Base-by-base conservation (phyloP, 352 stramenopile genomes). In the Globisporangium radiosum region DNA sequence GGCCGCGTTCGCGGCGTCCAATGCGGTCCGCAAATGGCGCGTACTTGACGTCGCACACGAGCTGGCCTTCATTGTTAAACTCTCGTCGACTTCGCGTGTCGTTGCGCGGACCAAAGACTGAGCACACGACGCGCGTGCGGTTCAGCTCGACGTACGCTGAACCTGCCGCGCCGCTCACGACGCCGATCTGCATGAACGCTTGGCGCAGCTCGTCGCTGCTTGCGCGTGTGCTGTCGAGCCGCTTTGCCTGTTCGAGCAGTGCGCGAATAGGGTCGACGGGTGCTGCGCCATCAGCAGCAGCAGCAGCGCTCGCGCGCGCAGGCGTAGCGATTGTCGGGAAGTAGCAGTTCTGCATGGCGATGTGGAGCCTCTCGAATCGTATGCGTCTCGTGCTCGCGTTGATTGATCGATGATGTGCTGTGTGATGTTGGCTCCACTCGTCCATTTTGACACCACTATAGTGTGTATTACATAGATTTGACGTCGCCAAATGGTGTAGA, bases 61-160 rank as follows among this genome's bases (percentile, higher is more conserved):
- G 57, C 57, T 96, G 78, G 0, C 86, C 87, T 61, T 92, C 83
- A 53, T 95, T 85, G 60, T 71, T 94, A 65, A 95, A 96, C 69
- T 92, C 79, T 14, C 80, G 71, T 47, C 80, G 81, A 63, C 75
- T 72, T 45, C 76, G 76, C 47, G 86, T 84, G 65, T 92, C 79
- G 45, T 80, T 90, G 38, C 85, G 84, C 25, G 88, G 89, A 2
- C 89, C 90, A 58, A 96, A 96, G 36, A 97, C 89, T 5, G 87
- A 84, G 59, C 85, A 94, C 6, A 97, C 63, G 36, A 97, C 85
- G 47, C 85, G 87, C 39, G 88, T 97, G 55, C 88, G 85, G 55
- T 86, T 74, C 48, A 95, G 66, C 57, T 97, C 85, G 60, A 97
- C 81, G 63, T 96, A 97, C 14, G 90, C 87, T 8, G 90, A 97